Evolutionary conservation across 1,284 basidiomycete species (phyloP).

Genomic region (Tilletia setariae): DNA sequence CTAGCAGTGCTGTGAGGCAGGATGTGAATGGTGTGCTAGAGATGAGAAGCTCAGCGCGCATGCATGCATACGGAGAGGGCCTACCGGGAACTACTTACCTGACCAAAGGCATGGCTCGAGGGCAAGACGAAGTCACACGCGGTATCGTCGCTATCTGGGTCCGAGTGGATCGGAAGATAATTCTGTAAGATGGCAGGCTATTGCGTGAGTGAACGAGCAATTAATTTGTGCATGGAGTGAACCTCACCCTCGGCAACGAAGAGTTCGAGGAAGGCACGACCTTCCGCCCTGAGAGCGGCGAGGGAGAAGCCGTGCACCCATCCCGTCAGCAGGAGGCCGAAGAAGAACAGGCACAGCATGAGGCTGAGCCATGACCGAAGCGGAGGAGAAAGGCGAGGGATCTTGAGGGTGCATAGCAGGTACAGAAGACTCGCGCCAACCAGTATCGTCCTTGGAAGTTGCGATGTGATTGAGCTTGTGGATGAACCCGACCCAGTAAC

Average conservation of each 20-base stretch:
- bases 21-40: slow-evolving; percentile 74
- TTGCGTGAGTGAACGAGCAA: not conserved
- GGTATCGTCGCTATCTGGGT: slow-evolving; percentile 54
- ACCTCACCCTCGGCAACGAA: slow-evolving; percentile 29
- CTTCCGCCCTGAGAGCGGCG: slow-evolving; percentile 18
- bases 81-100: slow-evolving; percentile 44
- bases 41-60: not conserved
- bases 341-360: slow-evolving; percentile 26
- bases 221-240: no score
- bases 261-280: slow-evolving; percentile 28
- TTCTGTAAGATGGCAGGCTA: slow-evolving; percentile 52
- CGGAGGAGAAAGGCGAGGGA: not conserved
- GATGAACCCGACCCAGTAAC: not conserved
- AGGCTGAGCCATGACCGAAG: slow-evolving; percentile 16
- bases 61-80: not conserved
- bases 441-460: slow-evolving; percentile 19
- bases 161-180: slow-evolving; percentile 58
- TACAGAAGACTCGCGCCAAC: slow-evolving; percentile 24
- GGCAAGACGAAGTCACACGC: slow-evolving; percentile 54
- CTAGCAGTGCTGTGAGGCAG: slow-evolving; percentile 75
- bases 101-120: slow-evolving; percentile 69
- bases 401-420: slow-evolving; percentile 25
- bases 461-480: slow-evolving; percentile 14
- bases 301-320: slow-evolving; percentile 24
- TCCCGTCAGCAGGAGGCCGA: slow-evolving; percentile 32